These are phyloP conservation scores for Tricholoma terreum DNA, from an alignment of 768 basidiomycete genomes.

Conservation along the genomic window DNA sequence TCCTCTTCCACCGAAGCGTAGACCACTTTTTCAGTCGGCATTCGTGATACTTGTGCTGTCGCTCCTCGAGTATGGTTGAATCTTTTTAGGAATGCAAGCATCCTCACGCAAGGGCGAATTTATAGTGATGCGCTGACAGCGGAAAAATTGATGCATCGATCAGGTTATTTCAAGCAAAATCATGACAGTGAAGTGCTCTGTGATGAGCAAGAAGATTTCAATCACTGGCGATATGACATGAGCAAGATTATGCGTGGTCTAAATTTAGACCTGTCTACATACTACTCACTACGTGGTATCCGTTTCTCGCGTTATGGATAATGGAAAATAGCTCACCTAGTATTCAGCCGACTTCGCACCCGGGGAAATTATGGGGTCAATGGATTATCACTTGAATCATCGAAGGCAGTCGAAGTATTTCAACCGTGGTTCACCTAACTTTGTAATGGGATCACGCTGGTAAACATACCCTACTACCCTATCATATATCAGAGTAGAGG, in stretches of 20 bases:
- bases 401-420: slow-evolving; percentile 19
- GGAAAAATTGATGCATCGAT: too few species aligned
- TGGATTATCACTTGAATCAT: slow-evolving; percentile 52
- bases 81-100: not conserved
- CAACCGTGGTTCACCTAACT: slow-evolving; percentile 23
- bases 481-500: not conserved
- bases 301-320: not conserved
- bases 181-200: too few species aligned
- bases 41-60: not conserved
- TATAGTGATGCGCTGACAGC: too few species aligned
- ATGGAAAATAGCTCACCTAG: too few species aligned
- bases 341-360: slow-evolving; percentile 56
- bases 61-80: not conserved
- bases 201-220: too few species aligned
- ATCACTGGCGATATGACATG: too few species aligned
- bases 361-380: slow-evolving; percentile 58
- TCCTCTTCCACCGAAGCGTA: slow-evolving; percentile 19
- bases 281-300: too few species aligned
- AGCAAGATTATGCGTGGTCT: too few species aligned
- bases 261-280: too few species aligned
- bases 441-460: too few species aligned
- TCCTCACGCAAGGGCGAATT: not conserved
- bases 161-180: too few species aligned
- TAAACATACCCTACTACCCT: too few species aligned
- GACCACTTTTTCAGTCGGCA: not conserved